Conservation (phyloP, 2,329 filamentous ascomycete genomes). For the Epichloe sp. region DNA sequence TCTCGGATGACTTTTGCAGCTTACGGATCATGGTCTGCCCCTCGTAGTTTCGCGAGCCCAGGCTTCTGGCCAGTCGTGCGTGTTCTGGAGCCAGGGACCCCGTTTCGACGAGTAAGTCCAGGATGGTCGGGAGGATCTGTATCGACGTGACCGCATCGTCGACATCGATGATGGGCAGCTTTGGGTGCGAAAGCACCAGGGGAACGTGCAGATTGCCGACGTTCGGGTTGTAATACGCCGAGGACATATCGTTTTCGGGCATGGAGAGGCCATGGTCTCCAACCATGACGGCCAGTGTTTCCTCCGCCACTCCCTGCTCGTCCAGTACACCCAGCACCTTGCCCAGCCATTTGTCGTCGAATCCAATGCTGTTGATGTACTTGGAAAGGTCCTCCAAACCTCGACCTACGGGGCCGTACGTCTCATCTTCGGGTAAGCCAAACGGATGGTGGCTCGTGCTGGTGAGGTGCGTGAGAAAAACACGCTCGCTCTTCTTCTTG, state of each 20-base stretch:
- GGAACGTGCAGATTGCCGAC: constrained; percentile 21
- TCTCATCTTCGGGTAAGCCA: constrained; percentile 15
- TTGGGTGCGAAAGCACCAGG: constrained; percentile 19
- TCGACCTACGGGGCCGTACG: constrained; percentile 14
- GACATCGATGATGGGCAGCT: constrained; percentile 18
- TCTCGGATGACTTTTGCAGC: constrained; percentile 9
- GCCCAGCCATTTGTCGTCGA: constrained; percentile 20
- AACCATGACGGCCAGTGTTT: constrained; percentile 19
- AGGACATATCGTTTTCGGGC: constrained; percentile 17
- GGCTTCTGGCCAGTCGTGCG: constrained; percentile 13
- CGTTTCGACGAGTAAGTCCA: constrained; percentile 21
- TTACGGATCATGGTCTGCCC: constrained; percentile 22
- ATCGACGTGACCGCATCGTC: constrained; percentile 19
- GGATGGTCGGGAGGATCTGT: constrained; percentile 21
- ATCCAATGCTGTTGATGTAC: constrained; percentile 21
- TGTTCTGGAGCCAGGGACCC: constrained; percentile 17
- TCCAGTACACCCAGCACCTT: constrained; percentile 18
- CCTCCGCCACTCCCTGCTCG: constrained; percentile 18
- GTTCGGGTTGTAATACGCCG: constrained; percentile 21
- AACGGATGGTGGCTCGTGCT: constrained; percentile 23
- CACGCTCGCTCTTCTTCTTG: constrained; percentile 16
- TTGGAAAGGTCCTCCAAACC: constrained; percentile 18
- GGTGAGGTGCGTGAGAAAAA: constrained; percentile 22
- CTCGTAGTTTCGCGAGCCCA: constrained; percentile 19
- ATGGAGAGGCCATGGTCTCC: constrained; percentile 22